Percentiles rank a stretch among this genome's conserved stretches.
These are phyloP conservation scores for Solanum pinnatisectum DNA, from an alignment of 257 asterid genomes.

Conservation along the genomic window DNA sequence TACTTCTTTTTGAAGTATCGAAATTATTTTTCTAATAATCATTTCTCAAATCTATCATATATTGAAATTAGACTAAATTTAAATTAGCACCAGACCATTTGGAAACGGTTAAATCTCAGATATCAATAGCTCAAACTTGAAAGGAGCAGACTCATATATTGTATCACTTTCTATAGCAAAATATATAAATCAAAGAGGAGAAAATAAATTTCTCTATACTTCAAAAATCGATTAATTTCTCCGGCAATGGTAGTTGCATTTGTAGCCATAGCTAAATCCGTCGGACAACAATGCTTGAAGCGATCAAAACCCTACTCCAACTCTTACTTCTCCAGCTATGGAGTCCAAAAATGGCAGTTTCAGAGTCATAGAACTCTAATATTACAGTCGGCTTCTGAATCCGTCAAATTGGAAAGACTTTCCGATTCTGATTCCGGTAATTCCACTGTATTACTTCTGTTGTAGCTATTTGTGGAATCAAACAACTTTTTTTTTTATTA, in stretches of 20 bases:
- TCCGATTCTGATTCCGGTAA: conserved; percentile 65
- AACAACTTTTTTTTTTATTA: not conserved
- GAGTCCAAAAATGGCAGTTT: conserved; percentile 10
- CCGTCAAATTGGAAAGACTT: conserved; percentile 55
- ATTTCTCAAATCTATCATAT: not conserved
- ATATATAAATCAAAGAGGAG: not conserved
- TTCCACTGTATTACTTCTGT: not conserved
- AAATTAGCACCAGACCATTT: too few relatives aligned
- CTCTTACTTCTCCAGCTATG: conserved; percentile 10
- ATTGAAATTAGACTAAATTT: too few relatives aligned
- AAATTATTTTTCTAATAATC: not conserved
- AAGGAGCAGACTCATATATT: too few relatives aligned
- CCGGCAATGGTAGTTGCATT: conserved; percentile 23
- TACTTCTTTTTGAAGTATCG: not conserved
- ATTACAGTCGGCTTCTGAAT: conserved; percentile 56
- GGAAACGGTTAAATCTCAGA: too few relatives aligned
- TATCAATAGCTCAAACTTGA: too few relatives aligned
- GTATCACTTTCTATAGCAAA: not conserved
- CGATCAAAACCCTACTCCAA: conserved; percentile 9
- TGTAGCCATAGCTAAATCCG: conserved; percentile 25
- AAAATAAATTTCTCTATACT: not conserved
- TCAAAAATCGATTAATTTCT: not conserved
- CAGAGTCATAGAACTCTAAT: conserved; percentile 51
- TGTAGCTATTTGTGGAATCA: not conserved
- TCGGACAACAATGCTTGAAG: conserved; percentile 20